Percentiles rank a stretch among this genome's conserved stretches.
phyloP scores from a whole-genome alignment of 495 filamentous ascomycete species.

The Aspergillus haitiensis region DNA sequence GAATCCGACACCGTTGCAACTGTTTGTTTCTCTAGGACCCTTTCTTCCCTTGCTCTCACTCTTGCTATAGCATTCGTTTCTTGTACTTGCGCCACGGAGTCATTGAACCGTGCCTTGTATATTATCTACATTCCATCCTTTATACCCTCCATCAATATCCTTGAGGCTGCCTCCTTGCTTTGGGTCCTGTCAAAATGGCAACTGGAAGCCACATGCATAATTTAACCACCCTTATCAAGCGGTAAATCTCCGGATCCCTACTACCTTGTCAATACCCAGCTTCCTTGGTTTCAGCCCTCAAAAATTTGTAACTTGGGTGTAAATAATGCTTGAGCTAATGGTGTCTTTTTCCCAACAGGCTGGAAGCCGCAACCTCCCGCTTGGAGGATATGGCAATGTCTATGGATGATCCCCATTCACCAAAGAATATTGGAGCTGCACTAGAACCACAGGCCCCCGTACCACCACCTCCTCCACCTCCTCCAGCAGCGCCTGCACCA shows the following conservation, averaged over 20 bases:
- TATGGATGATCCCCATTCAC: constrained; percentile 55
- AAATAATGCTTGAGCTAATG: constrained; percentile 25
- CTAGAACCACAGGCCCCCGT: constrained; percentile 42
- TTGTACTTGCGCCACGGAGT: neutral
- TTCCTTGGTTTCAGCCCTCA: neutral
- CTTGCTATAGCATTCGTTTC: neutral
- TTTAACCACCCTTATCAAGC: constrained; percentile 94
- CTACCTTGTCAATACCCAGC: neutral
- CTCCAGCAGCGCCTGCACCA: constrained; percentile 47
- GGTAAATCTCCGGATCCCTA: constrained; percentile 56
- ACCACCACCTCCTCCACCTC: constrained; percentile 44
- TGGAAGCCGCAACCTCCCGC: constrained; percentile 94
- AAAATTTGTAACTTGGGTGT: neutral
- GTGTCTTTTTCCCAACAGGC: constrained; percentile 53
- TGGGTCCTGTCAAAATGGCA: constrained; percentile 44
- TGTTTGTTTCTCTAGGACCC: neutral
- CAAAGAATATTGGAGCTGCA: constrained; percentile 47
- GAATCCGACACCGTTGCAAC: constrained; percentile 24
- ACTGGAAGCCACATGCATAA: constrained; percentile 81
- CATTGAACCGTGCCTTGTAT: neutral
- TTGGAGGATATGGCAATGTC: constrained; percentile 92
- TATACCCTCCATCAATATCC: constrained; percentile 16
- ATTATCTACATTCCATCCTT: neutral
- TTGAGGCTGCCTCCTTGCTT: constrained; percentile 2
- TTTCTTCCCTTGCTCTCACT: neutral